Conservation (phyloP, 2,329 filamentous ascomycete species). For the Chaetomiaceae sp. region DNA sequence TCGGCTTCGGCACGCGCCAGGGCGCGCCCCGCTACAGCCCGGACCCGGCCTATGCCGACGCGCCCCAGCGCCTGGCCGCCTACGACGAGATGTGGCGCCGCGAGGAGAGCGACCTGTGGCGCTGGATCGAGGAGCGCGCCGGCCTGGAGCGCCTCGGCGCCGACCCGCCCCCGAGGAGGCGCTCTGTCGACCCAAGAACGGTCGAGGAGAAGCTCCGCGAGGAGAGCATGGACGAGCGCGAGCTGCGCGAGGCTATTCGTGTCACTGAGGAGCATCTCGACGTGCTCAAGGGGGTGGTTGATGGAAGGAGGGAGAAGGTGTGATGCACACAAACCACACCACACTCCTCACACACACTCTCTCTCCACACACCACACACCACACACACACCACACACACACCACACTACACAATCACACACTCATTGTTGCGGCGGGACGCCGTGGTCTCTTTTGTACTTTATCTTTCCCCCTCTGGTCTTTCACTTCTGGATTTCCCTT, state of each 20-base stretch:
- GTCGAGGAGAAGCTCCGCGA: slow-evolving; percentile 55
- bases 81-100: slow-evolving; percentile 91
- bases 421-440: slow-evolving; percentile 3
- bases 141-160: slow-evolving; percentile 56
- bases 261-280: slow-evolving; percentile 82
- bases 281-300: slow-evolving; percentile 68
- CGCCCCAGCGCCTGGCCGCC: slow-evolving; percentile 66
- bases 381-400: too few species aligned
- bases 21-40: slow-evolving; percentile 35
- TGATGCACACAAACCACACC: too few species aligned
- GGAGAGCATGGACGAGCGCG: slow-evolving; percentile 62
- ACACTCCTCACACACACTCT: too few species aligned
- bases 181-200: slow-evolving; percentile 48
- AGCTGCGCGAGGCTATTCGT: slow-evolving; percentile 74
- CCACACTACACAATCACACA: not conserved
- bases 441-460: slow-evolving; percentile 1
- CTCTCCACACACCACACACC: too few species aligned
- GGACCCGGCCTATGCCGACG: slow-evolving; percentile 38
- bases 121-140: slow-evolving; percentile 84
- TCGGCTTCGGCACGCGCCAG: slow-evolving; percentile 52
- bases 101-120: slow-evolving; percentile 87
- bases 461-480: not conserved
- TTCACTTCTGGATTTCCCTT: too few species aligned
- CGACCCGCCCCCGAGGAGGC: slow-evolving; percentile 38
- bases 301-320: slow-evolving; percentile 36